Evolutionary conservation across 495 filamentous ascomycete genomes (phyloP).

Genomic region (Xylaria nigripes): DNA sequence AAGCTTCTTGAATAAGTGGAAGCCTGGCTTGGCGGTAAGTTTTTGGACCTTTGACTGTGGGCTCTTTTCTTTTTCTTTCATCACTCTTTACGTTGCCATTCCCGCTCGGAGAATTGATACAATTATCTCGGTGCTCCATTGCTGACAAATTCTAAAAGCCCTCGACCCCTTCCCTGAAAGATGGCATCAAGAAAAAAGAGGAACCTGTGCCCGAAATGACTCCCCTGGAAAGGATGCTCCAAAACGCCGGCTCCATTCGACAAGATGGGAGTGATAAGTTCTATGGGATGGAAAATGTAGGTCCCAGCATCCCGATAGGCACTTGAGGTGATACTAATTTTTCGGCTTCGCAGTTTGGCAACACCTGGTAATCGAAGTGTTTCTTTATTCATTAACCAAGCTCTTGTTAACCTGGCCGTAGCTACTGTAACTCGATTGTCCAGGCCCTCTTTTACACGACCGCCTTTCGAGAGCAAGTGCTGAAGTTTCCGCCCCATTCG

Average conservation of each 20-base stretch:
- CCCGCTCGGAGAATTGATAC: not conserved
- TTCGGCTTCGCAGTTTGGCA: constrained; percentile 65
- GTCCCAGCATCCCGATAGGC: constrained; percentile 22
- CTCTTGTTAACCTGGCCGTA: constrained; percentile 32
- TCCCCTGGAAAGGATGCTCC: constrained; percentile 74
- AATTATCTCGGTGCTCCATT: not conserved
- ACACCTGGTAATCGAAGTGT: constrained; percentile 73
- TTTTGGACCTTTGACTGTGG: not conserved
- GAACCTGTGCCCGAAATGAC: constrained; percentile 58
- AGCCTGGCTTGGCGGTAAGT: constrained; percentile 29
- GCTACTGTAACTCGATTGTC: constrained; percentile 96
- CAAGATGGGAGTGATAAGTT: constrained; percentile 95
- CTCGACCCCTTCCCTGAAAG: constrained; percentile 31
- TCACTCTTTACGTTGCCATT: not conserved
- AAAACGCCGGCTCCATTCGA: constrained; percentile 68
- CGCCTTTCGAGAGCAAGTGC: constrained; percentile 88
- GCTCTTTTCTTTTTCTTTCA: not conserved
- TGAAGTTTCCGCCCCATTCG: constrained; percentile 70
- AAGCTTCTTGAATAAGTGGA: constrained; percentile 40
- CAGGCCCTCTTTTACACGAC: constrained; percentile 95
- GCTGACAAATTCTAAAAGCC: constrained; percentile 25
- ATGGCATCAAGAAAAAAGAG: constrained; percentile 58
- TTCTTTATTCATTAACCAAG: not conserved
- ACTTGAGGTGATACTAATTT: constrained; percentile 14
- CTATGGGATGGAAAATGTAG: constrained; percentile 96